phyloP scores from a whole-genome alignment of 208 protist genomes.

The Polymyxa betae region DNA sequence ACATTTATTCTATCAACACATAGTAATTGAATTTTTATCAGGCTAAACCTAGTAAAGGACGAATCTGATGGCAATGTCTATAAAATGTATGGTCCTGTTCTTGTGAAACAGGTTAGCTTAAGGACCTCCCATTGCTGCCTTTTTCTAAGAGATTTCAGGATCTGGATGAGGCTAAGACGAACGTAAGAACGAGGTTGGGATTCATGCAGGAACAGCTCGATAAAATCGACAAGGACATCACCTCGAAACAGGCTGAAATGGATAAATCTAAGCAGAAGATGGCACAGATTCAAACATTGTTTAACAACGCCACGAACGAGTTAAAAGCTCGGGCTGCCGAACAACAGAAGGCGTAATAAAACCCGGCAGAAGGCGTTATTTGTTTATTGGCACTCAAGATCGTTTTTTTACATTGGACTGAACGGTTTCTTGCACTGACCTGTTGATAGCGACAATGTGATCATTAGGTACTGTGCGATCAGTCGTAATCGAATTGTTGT shows the following conservation, averaged over 20 bases:
- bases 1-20: neutral
- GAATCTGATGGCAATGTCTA: conserved; percentile 22
- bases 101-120: conserved; percentile 4
- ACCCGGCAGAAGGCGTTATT: too few species aligned
- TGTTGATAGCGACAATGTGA: too few species aligned
- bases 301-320: neutral
- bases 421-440: too few species aligned
- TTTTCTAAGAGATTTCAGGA: neutral
- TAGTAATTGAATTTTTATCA: neutral
- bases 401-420: too few species aligned
- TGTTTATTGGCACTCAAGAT: too few species aligned
- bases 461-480: too few species aligned
- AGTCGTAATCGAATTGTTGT: too few species aligned
- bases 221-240: neutral
- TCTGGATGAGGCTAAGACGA: conserved; percentile 3
- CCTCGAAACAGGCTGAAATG: neutral
- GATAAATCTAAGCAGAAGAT: conserved; percentile 4
- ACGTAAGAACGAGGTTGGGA: neutral
- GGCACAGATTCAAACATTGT: conserved; percentile 7
- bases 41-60: neutral
- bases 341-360: too few species aligned
- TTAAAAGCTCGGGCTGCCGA: neutral
- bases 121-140: too few species aligned
- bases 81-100: conserved; percentile 41
- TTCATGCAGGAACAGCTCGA: conserved; percentile 18